These are phyloP conservation scores for Deinandra increscens DNA, from an alignment of 129 eudicot genomes.

Conservation along the genomic window DNA sequence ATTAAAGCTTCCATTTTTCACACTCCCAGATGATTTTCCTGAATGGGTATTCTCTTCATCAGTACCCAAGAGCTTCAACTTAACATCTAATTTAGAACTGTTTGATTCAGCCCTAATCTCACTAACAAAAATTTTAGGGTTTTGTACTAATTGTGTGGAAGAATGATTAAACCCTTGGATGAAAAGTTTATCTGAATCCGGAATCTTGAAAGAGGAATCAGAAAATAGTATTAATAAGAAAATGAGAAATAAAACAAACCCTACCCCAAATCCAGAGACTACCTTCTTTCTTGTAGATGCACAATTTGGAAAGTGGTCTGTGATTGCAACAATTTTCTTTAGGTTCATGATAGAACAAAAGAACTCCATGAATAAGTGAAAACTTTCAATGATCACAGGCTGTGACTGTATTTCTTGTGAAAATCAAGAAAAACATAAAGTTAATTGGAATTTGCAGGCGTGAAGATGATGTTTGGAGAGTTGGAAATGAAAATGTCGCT, in stretches of 20 bases:
- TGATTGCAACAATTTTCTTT: constrained; percentile 42
- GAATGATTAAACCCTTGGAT: constrained; percentile 42
- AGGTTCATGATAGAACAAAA: constrained; percentile 38
- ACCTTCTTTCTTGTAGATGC: constrained; percentile 56
- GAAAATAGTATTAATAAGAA: constrained; percentile 39
- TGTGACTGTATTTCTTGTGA: constrained; percentile 2
- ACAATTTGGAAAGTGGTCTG: constrained; percentile 47
- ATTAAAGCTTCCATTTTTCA: constrained; percentile 29
- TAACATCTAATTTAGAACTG: constrained; percentile 6
- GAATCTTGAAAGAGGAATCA: constrained; percentile 42
- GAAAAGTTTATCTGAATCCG: constrained; percentile 38
- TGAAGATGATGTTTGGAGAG: constrained; percentile 1
- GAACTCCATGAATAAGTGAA: constrained; percentile 18
- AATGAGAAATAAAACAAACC: constrained; percentile 41
- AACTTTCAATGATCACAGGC: constrained; percentile 16
- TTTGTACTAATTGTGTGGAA: constrained; percentile 40
- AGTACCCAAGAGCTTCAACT: background rate
- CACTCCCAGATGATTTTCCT: background rate
- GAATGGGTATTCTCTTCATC: constrained; percentile 21
- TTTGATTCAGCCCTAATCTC: constrained; percentile 18
- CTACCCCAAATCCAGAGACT: constrained; percentile 64
- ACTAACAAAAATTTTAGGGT: constrained; percentile 6
- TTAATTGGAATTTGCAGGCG: too few relatives aligned
- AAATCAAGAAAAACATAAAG: constrained; percentile 1
- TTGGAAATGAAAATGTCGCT: constrained; percentile 9